Evolutionary conservation across 306 rosid genomes (phyloP).

Genomic region (Gleditsia sinensis): DNA sequence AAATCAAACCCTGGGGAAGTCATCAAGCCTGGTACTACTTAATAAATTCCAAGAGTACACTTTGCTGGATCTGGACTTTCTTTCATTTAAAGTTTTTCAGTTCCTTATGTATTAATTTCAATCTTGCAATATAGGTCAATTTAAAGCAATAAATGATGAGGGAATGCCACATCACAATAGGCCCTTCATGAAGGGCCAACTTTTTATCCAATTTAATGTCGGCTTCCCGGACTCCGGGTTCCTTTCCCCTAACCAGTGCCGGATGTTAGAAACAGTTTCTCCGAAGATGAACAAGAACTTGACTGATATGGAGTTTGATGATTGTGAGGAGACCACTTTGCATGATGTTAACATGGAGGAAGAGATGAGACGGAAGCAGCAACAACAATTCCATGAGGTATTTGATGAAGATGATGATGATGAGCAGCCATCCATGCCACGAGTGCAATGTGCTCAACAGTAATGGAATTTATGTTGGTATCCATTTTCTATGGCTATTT

Average conservation of each 20-base stretch:
- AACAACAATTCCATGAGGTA: constrained; percentile 51
- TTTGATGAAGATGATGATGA: constrained; percentile 72
- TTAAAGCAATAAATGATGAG: constrained; percentile 70
- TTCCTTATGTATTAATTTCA: background rate
- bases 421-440: constrained; percentile 48
- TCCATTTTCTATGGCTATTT: background rate
- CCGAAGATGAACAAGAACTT: constrained; percentile 43
- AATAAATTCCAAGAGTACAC: background rate
- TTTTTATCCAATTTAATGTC: constrained; percentile 61
- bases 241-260: constrained; percentile 53
- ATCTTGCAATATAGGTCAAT: constrained; percentile 48
- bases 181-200: constrained; percentile 69
- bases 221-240: constrained; percentile 62
- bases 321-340: constrained; percentile 66
- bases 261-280: constrained; percentile 42
- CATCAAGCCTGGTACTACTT: constrained; percentile 68
- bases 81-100: background rate
- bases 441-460: constrained; percentile 80
- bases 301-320: constrained; percentile 63
- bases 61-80: constrained; percentile 4
- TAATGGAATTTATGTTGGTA: constrained; percentile 34
- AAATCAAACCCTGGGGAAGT: constrained; percentile 87
- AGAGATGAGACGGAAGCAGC: constrained; percentile 64
- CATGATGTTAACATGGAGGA: constrained; percentile 66
- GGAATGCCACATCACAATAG: constrained; percentile 72